Conservation (phyloP, 768 basidiomycete genomes). For the Tulasnella sp. region DNA sequence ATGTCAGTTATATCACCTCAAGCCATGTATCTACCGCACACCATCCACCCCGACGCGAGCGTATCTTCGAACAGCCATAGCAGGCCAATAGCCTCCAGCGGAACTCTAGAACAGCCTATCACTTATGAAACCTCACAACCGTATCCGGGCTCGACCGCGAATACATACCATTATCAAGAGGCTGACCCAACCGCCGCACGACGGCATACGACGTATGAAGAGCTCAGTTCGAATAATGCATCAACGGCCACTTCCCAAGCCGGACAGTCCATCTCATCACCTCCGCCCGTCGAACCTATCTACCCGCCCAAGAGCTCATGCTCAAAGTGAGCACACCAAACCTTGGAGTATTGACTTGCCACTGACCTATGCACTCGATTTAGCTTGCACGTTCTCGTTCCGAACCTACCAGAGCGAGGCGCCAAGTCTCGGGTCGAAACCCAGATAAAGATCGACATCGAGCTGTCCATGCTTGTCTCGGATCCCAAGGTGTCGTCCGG, state of each 20-base stretch:
- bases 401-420: conserved; percentile 69
- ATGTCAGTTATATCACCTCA: neutral
- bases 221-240: neutral
- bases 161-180: neutral
- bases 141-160: neutral
- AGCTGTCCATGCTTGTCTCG: conserved; percentile 34
- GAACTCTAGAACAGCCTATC: neutral
- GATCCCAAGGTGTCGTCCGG: neutral
- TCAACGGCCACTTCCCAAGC: neutral
- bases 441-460: conserved; percentile 75
- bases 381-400: conserved; percentile 72
- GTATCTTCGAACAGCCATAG: neutral
- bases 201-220: neutral
- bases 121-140: neutral
- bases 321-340: neutral
- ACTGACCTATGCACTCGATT: neutral
- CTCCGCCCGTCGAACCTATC: neutral
- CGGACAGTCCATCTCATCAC: neutral
- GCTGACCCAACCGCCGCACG: neutral
- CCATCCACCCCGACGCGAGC: neutral
- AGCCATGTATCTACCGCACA: neutral
- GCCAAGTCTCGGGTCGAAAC: conserved; percentile 94
- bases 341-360: neutral
- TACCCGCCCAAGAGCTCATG: conserved; percentile 7
- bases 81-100: neutral